Conservation (phyloP, 148 eudicot genomes). For the Rhododendron vialii region DNA sequence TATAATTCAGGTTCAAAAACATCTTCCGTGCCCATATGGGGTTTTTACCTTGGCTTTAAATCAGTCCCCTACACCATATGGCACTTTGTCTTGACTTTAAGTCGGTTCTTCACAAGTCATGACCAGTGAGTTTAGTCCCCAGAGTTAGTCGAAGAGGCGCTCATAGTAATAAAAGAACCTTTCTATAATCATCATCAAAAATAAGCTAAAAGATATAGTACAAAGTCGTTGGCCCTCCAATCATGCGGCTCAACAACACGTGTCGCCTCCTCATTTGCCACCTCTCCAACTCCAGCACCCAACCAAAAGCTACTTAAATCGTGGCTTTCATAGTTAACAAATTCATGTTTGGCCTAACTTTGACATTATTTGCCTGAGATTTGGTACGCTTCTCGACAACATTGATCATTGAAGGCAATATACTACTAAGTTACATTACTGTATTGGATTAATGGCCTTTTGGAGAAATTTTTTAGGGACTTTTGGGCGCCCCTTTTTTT, state of each 20-base stretch:
- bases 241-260: background rate
- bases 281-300: slow-evolving; percentile 6
- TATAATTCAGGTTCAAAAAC: no score
- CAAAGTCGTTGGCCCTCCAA: background rate
- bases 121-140: no score
- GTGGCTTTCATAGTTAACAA: background rate
- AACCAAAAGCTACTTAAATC: background rate
- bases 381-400: slow-evolving; percentile 24
- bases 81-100: no score
- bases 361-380: background rate
- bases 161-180: no score
- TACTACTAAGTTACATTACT: background rate
- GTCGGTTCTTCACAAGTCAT: no score
- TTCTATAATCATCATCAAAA: background rate
- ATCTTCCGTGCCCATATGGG: no score
- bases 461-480: no score
- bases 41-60: no score
- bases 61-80: no score
- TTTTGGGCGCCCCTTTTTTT: no score
- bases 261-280: background rate
- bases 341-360: slow-evolving; percentile 19
- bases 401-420: slow-evolving; percentile 6
- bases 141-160: no score
- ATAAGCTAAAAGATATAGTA: background rate
- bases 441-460: no score